phyloP scores from a whole-genome alignment of 2,329 filamentous ascomycete species.

The Fusarium fracticaudum region DNA sequence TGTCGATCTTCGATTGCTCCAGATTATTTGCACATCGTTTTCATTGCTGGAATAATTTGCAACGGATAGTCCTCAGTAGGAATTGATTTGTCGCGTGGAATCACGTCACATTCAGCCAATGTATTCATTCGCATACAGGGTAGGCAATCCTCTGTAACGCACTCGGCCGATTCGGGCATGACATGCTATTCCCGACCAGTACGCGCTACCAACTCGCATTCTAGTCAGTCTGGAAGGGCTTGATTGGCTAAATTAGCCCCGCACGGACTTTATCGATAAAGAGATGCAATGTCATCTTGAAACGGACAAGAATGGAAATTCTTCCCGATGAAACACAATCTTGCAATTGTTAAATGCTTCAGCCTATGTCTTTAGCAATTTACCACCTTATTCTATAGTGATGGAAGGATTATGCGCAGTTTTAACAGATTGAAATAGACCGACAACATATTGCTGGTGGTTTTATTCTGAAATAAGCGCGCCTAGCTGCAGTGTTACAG shows the following conservation, averaged over 20 bases:
- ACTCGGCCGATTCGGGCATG: not conserved
- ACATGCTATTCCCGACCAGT: not conserved
- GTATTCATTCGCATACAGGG: no score
- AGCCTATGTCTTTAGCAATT: no score
- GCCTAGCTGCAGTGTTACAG: no score
- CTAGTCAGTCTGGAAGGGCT: not conserved
- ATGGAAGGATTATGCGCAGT: accelerated
- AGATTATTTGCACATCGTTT: accelerated
- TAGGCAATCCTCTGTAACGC: not conserved
- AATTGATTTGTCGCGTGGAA: accelerated
- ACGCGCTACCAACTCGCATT: not conserved
- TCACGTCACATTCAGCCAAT: no score
- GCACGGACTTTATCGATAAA: not conserved
- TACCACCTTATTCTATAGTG: no score
- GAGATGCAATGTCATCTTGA: no score
- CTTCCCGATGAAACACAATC: not conserved
- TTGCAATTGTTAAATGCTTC: not conserved
- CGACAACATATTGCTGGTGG: no score
- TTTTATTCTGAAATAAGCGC: no score
- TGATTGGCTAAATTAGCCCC: not conserved
- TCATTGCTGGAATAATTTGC: not conserved
- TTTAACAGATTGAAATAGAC: no score
- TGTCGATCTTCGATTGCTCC: no score
- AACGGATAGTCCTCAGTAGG: accelerated
- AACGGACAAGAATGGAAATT: not conserved